These are phyloP conservation scores for Cercospora janseana DNA, from an alignment of 2,329 filamentous ascomycete genomes.

Conservation along the genomic window DNA sequence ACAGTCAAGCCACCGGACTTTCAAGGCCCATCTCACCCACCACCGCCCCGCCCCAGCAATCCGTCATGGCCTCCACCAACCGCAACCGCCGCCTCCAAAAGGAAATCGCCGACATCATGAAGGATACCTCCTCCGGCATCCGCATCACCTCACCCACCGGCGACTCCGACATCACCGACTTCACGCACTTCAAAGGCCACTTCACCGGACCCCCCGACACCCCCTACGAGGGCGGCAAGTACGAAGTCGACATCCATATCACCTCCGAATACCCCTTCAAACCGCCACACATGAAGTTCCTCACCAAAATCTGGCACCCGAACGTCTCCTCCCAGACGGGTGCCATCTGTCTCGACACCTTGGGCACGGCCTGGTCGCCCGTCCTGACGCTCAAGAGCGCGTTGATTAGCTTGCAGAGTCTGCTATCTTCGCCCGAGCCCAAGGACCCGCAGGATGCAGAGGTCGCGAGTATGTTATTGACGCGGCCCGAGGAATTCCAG, in stretches of 20 bases:
- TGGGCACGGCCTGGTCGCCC: constrained; percentile 87
- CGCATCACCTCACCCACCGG: constrained; percentile 49
- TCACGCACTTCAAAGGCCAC: constrained; percentile 78
- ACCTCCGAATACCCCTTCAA: constrained; percentile 90
- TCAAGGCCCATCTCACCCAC: no score
- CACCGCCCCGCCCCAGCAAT: neutral
- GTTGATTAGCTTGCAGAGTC: constrained; percentile 85
- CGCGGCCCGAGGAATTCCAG: constrained; percentile 74
- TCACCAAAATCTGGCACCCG: constrained; percentile 94
- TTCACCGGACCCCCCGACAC: constrained; percentile 89
- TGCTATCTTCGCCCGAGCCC: constrained; percentile 89
- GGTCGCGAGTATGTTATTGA: constrained; percentile 85
- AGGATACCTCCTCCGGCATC: constrained; percentile 75
- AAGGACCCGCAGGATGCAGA: constrained; percentile 96
- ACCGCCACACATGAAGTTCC: constrained; percentile 84
- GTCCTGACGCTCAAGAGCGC: constrained; percentile 96
- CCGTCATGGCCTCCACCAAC: constrained; percentile 53
- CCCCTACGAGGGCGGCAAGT: constrained; percentile 85
- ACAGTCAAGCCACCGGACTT: neutral
- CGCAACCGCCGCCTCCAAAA: constrained; percentile 65
- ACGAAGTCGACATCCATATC: constrained; percentile 79
- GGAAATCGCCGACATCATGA: constrained; percentile 71
- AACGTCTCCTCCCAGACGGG: constrained; percentile 81
- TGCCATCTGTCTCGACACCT: constrained; percentile 92
- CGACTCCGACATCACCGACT: constrained; percentile 61